Percentiles rank a stretch among this genome's conserved stretches.
These are phyloP conservation scores for Clavispora carvajalis DNA, from an alignment of 805 yeast species.

Conservation along the genomic window DNA sequence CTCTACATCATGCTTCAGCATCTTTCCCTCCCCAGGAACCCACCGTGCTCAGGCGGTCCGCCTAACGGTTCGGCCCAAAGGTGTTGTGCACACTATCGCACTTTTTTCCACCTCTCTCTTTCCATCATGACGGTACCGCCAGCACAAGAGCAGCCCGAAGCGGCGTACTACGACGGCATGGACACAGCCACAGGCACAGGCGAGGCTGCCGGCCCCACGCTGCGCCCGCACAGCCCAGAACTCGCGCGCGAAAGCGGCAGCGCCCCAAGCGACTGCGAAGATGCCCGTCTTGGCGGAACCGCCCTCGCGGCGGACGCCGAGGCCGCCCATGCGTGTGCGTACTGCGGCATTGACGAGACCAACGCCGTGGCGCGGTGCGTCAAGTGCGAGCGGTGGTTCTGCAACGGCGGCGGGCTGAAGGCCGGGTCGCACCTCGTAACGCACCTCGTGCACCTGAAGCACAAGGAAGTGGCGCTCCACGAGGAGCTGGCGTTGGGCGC, in stretches of 20 bases:
- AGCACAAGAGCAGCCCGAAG: not conserved
- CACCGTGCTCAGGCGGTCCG: too few relatives aligned
- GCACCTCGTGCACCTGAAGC: constrained; percentile 77
- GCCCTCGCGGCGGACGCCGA: too few relatives aligned
- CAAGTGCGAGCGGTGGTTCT: constrained; percentile 81
- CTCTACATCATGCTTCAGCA: too few relatives aligned
- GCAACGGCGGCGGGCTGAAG: constrained; percentile 60
- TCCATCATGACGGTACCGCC: not conserved
- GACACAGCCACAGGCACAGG: not conserved
- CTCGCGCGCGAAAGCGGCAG: too few relatives aligned
- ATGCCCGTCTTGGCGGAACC: too few relatives aligned
- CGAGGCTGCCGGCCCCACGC: not conserved
- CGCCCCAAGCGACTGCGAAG: too few relatives aligned
- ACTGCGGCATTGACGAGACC: constrained; percentile 70
- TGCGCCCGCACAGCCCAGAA: too few relatives aligned
- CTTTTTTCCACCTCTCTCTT: not conserved
- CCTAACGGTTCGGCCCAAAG: too few relatives aligned
- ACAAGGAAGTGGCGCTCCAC: constrained; percentile 68
- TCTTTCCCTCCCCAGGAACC: too few relatives aligned
- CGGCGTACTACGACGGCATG: not conserved
- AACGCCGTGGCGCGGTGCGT: constrained; percentile 70
- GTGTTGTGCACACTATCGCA: not conserved
- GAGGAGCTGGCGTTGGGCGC: constrained; percentile 84
- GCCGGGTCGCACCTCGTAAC: constrained; percentile 78
- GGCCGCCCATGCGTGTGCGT: constrained; percentile 40